Conservation (phyloP, 2,329 filamentous ascomycete species). For the Juglanconis juglandina region DNA sequence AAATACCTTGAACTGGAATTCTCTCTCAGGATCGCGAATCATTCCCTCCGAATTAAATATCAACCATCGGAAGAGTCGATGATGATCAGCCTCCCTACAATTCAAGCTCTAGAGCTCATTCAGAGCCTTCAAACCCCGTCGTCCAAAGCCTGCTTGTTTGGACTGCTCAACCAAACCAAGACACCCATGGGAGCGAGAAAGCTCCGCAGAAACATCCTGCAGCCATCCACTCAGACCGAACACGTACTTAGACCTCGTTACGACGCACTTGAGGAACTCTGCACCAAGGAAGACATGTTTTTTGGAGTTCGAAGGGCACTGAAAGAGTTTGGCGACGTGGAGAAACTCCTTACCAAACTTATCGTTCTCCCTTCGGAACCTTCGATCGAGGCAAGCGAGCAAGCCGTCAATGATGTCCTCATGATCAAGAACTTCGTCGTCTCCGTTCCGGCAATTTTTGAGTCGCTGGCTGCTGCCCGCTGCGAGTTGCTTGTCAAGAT, state of each 20-base stretch:
- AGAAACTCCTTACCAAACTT: conserved; percentile 77
- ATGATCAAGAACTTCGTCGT: conserved; percentile 80
- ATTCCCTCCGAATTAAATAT: conserved; percentile 82
- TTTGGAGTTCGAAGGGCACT: conserved; percentile 69
- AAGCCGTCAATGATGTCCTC: conserved; percentile 81
- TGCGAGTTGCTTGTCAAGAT: conserved; percentile 66
- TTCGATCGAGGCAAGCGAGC: conserved; percentile 68
- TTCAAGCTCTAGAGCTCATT: conserved; percentile 82
- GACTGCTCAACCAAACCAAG: conserved; percentile 76
- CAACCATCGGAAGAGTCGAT: conserved; percentile 87
- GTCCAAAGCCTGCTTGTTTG: conserved; percentile 79
- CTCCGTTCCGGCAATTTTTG: conserved; percentile 63
- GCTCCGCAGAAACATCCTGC: conserved; percentile 79
- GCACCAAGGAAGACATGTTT: conserved; percentile 81
- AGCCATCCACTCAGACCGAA: conserved; percentile 71
- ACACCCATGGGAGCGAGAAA: conserved; percentile 88
- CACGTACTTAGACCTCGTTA: conserved; percentile 69
- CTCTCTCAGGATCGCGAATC: conserved; percentile 65
- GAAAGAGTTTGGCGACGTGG: conserved; percentile 72
- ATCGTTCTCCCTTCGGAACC: conserved; percentile 69
- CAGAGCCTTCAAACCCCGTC: conserved; percentile 77
- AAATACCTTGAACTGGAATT: conserved; percentile 75
- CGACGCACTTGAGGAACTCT: conserved; percentile 79
- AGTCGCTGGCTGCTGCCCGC: conserved; percentile 62
- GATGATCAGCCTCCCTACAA: conserved; percentile 90